A percentile compares a stretch with the other conserved stretches of the same genome.
These are phyloP conservation scores for Scytalidium sp. DNA, from an alignment of 2,329 filamentous ascomycete species.

Conservation along the genomic window DNA sequence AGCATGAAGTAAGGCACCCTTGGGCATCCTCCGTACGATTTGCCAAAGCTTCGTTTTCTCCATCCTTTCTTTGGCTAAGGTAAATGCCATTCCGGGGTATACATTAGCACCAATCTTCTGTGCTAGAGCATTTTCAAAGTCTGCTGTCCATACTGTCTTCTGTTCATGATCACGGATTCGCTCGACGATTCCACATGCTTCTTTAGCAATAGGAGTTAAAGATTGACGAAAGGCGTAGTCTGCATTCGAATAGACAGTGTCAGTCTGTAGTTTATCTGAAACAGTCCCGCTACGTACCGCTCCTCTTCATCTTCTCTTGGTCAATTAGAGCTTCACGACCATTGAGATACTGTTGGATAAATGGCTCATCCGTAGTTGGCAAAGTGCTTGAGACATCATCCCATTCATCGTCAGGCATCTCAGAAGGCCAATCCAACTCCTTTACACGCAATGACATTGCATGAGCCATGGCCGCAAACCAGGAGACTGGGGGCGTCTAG, in stretches of 20 bases:
- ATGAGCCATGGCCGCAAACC: neutral
- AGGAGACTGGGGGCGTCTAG: neutral
- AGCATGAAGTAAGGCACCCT: slow-evolving; percentile 81
- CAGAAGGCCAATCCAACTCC: slow-evolving; percentile 25
- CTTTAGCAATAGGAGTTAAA: slow-evolving; percentile 74
- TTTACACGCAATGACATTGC: slow-evolving; percentile 7
- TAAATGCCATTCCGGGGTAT: slow-evolving; percentile 93
- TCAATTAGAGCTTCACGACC: slow-evolving; percentile 73
- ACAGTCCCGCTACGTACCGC: slow-evolving; percentile 53
- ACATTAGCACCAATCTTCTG: slow-evolving; percentile 61
- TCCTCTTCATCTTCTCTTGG: slow-evolving; percentile 78
- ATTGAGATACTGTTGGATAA: slow-evolving; percentile 77
- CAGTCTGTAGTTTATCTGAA: slow-evolving; percentile 20
- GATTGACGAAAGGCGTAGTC: slow-evolving; percentile 69
- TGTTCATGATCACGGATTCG: slow-evolving; percentile 78
- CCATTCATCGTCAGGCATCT: slow-evolving; percentile 52
- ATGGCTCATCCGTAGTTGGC: slow-evolving; percentile 62
- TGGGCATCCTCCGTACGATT: slow-evolving; percentile 83
- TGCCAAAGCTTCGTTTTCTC: slow-evolving; percentile 81
- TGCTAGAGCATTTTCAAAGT: slow-evolving; percentile 68
- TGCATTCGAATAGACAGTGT: slow-evolving; percentile 29
- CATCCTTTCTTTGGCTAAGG: slow-evolving; percentile 79
- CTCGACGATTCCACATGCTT: slow-evolving; percentile 76
- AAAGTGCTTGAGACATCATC: slow-evolving; percentile 53
- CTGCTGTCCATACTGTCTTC: slow-evolving; percentile 70